A percentile compares a stretch with the other conserved stretches of the same genome.
phyloP scores from a whole-genome alignment of 2,329 filamentous ascomycete genomes.

The Fusarium drepaniforme region DNA sequence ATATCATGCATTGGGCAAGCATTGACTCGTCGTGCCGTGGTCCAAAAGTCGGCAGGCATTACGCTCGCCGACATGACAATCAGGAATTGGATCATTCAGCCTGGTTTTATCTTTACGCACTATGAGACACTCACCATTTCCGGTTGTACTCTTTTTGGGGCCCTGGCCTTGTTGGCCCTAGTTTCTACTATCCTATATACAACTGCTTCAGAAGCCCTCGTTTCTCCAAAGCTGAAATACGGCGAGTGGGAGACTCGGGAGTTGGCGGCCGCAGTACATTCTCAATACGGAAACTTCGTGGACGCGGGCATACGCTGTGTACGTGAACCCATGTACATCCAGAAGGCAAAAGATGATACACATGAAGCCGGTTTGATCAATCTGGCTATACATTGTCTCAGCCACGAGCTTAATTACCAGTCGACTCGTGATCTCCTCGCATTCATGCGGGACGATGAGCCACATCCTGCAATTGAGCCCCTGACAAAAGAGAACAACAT shows the following conservation, averaged over 20 bases:
- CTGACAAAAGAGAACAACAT: not conserved
- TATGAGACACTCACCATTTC: not conserved
- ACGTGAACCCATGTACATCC: no score
- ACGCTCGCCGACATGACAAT: not conserved
- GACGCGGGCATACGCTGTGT: not conserved
- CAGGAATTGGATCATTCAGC: not conserved
- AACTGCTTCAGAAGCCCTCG: not conserved
- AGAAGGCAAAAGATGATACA: no score
- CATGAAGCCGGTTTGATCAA: no score
- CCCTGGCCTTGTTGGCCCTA: not conserved
- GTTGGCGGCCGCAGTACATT: not conserved
- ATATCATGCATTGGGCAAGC: not conserved
- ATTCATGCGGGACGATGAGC: not conserved
- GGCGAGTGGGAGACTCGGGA: not conserved
- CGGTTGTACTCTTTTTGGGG: not conserved
- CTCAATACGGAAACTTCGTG: not conserved
- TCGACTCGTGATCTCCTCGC: not conserved
- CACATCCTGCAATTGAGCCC: no score
- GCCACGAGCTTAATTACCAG: not conserved
- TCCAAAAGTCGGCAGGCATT: not conserved
- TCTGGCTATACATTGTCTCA: not conserved
- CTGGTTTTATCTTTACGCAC: not conserved
- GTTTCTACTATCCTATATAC: not conserved
- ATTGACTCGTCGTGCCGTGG: not conserved
- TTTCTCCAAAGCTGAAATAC: not conserved